A percentile compares a stretch with the other conserved stretches of the same genome.
Evolutionary conservation across 2,329 filamentous ascomycete genomes (phyloP).

Genomic region (Cordyceps cateniannulata): DNA sequence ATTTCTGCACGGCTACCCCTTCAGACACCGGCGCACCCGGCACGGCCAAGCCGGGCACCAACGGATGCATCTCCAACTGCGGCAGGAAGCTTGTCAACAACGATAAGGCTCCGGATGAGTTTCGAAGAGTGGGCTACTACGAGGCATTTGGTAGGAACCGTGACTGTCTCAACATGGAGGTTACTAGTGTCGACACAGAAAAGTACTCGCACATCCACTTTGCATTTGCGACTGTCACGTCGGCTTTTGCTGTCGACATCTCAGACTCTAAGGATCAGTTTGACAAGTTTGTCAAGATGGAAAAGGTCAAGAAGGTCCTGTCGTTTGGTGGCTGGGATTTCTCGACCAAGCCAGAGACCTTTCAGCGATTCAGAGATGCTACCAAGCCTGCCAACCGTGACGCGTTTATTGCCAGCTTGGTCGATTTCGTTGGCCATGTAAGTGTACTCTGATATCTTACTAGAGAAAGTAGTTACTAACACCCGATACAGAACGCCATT

Average conservation of each 20-base stretch:
- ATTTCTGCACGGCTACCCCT: constrained; percentile 28
- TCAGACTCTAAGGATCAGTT: constrained; percentile 22
- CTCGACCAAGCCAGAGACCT: constrained; percentile 21
- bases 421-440: constrained; percentile 27
- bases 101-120: too few species aligned
- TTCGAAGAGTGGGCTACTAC: constrained; percentile 31
- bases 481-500: constrained; percentile 25
- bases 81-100: too few species aligned
- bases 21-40: constrained; percentile 28
- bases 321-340: constrained; percentile 32
- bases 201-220: constrained; percentile 24
- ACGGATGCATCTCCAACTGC: constrained; percentile 23
- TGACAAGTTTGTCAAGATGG: constrained; percentile 23
- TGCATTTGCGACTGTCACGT: constrained; percentile 25
- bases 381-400: constrained; percentile 28
- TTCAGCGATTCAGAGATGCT: constrained; percentile 24
- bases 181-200: constrained; percentile 17
- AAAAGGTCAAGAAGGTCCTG: constrained; percentile 26
- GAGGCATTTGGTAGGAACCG: constrained; percentile 24
- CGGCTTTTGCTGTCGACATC: constrained; percentile 16
- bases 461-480: too few species aligned
- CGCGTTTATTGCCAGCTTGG: constrained; percentile 29
- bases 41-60: constrained; percentile 23
- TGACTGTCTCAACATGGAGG: constrained; percentile 27
- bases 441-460: too few species aligned